These are phyloP conservation scores for Phellopilus nigrolimitatus DNA, from an alignment of 1,284 basidiomycete genomes.

Conservation along the genomic window DNA sequence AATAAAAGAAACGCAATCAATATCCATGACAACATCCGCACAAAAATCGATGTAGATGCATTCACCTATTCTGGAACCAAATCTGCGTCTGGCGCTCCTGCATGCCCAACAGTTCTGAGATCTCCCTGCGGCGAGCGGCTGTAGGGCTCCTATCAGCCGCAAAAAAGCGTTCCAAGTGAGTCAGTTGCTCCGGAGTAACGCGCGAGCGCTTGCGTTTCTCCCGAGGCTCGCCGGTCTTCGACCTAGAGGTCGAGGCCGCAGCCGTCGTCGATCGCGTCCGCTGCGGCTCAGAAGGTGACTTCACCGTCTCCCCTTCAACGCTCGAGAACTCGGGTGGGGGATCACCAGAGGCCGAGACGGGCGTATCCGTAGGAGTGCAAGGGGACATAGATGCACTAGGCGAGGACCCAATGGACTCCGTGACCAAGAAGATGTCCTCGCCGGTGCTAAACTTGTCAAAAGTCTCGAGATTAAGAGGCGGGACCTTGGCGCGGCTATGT, in stretches of 20 bases:
- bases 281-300: slow-evolving; percentile 16
- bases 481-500: slow-evolving; percentile 18
- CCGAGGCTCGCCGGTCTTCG: slow-evolving; percentile 31
- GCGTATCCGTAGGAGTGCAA: slow-evolving; percentile 16
- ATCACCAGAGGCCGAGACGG: slow-evolving; percentile 16
- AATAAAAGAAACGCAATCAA: slow-evolving; percentile 13
- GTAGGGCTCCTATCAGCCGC: slow-evolving; percentile 64
- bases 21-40: slow-evolving; percentile 9
- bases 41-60: slow-evolving; percentile 15
- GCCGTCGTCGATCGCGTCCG: slow-evolving; percentile 18
- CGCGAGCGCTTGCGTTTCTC: slow-evolving; percentile 74
- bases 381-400: slow-evolving; percentile 22
- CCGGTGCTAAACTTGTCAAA: slow-evolving; percentile 5
- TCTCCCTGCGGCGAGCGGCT: slow-evolving; percentile 63
- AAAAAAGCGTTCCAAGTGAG: slow-evolving; percentile 68
- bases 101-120: slow-evolving; percentile 73
- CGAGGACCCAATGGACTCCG: slow-evolving; percentile 19
- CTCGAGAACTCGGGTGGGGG: slow-evolving; percentile 15
- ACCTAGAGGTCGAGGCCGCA: slow-evolving; percentile 21
- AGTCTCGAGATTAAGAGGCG: slow-evolving; percentile 18
- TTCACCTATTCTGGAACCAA: slow-evolving; percentile 82
- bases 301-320: slow-evolving; percentile 9
- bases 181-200: slow-evolving; percentile 71
- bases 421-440: slow-evolving; percentile 17
- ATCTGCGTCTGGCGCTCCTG: slow-evolving; percentile 81